phyloP scores from a whole-genome alignment of 75 land plant species.

The Selaginella tamariscina region DNA sequence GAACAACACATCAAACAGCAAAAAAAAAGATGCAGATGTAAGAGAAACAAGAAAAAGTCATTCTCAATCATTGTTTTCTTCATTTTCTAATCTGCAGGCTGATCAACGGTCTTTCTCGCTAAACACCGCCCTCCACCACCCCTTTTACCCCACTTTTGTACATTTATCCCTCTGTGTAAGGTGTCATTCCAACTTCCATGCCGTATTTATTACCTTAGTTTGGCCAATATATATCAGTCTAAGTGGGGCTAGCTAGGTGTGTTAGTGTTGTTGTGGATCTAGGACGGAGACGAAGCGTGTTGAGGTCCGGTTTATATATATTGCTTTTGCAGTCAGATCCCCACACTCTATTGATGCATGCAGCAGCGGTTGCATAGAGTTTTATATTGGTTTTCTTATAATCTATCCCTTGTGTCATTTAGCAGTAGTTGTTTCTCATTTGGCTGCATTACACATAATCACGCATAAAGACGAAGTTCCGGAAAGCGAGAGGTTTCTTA shows the following conservation, averaged over 20 bases:
- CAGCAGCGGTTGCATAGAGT: not conserved
- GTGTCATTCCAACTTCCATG: not conserved
- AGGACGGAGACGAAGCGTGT: too few species aligned
- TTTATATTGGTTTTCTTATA: too few species aligned
- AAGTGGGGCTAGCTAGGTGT: too few species aligned
- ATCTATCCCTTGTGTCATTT: too few species aligned
- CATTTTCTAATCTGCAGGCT: not conserved
- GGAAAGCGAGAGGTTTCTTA: not conserved
- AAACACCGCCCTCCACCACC: not conserved
- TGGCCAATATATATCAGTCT: not conserved
- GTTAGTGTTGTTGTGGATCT: too few species aligned
- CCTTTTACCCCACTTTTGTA: not conserved
- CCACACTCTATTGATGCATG: not conserved
- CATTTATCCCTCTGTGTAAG: not conserved
- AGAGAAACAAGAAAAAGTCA: not conserved
- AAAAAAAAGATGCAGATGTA: not conserved
- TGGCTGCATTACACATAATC: too few species aligned
- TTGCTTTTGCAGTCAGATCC: not conserved
- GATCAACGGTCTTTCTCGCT: not conserved
- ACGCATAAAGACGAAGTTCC: too few species aligned
- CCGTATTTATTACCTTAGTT: not conserved
- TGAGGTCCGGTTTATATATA: not conserved
- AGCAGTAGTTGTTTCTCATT: too few species aligned
- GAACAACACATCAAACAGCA: not conserved
- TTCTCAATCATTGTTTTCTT: conserved; percentile 1